These are phyloP conservation scores for Fusarium transvaalense DNA, from an alignment of 2,329 filamentous ascomycete genomes.

Conservation along the genomic window DNA sequence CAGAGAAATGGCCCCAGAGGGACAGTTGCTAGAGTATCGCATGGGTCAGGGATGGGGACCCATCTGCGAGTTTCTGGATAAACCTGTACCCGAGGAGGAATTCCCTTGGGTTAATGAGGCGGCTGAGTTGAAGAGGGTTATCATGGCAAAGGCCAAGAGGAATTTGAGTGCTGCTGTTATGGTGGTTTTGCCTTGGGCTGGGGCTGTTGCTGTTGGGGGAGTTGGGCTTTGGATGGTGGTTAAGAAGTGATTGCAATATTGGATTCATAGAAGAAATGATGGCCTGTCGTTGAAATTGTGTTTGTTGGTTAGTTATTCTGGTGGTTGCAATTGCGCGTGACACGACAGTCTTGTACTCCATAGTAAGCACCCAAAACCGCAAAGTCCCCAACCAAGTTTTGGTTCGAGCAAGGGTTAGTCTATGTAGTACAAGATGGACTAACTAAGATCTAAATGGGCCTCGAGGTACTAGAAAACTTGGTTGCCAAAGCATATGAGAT, in stretches of 20 bases:
- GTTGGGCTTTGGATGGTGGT: slow-evolving; percentile 23
- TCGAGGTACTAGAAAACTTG: too few relatives aligned
- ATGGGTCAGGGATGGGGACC: slow-evolving; percentile 54
- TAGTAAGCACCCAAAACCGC: neutral
- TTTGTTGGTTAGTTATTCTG: neutral
- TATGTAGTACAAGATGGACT: neutral
- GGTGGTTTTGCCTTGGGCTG: slow-evolving; percentile 38
- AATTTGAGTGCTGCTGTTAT: slow-evolving; percentile 12
- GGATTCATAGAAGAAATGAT: neutral
- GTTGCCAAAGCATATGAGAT: too few relatives aligned
- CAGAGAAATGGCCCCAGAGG: slow-evolving; percentile 45
- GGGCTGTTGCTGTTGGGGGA: slow-evolving; percentile 19
- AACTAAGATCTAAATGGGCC: neutral
- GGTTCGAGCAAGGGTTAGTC: neutral
- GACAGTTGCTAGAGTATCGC: slow-evolving; percentile 50
- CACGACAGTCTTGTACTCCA: neutral
- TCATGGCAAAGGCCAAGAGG: slow-evolving; percentile 21
- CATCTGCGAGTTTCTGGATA: slow-evolving; percentile 54
- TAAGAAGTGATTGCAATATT: slow-evolving; percentile 6
- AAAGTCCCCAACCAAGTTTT: neutral
- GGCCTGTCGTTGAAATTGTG: neutral
- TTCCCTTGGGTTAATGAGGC: slow-evolving; percentile 53
- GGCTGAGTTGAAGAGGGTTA: slow-evolving; percentile 29
- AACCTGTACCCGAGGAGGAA: slow-evolving; percentile 48
- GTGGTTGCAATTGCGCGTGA: neutral